These are phyloP conservation scores for Eucalyptus decipiens DNA, from an alignment of 345 rosid species.

Conservation along the genomic window DNA sequence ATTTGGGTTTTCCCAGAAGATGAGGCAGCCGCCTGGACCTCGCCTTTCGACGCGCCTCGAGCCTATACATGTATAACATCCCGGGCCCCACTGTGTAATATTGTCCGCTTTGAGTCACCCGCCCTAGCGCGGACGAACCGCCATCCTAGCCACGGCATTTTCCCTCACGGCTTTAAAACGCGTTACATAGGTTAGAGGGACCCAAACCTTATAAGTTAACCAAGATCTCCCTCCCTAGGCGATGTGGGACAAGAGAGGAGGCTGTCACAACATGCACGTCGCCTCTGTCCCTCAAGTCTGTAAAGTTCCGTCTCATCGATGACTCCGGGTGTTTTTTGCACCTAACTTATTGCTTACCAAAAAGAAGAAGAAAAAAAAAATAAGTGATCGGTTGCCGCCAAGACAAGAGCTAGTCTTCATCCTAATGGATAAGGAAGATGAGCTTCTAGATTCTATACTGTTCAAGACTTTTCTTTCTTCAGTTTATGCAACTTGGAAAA, in stretches of 20 bases:
- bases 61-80: too few relatives aligned
- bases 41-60: background rate
- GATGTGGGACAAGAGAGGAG: too few relatives aligned
- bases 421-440: background rate
- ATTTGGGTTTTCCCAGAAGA: background rate
- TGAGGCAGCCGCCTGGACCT: background rate
- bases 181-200: too few relatives aligned
- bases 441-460: background rate
- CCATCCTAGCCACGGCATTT: too few relatives aligned
- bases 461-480: background rate
- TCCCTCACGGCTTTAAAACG: too few relatives aligned
- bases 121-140: too few relatives aligned
- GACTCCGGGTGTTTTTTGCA: background rate
- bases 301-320: background rate
- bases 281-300: background rate
- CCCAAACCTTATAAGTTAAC: too few relatives aligned
- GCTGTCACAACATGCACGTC: too few relatives aligned
- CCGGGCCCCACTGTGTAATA: too few relatives aligned
- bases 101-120: too few relatives aligned
- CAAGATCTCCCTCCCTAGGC: too few relatives aligned
- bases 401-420: background rate
- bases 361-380: background rate
- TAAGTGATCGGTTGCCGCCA: background rate
- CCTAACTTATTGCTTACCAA: background rate
- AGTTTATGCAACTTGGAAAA: background rate